Base-by-base conservation (phyloP, 1,139 yeast genomes). In the Candida tropicalis region DNA sequence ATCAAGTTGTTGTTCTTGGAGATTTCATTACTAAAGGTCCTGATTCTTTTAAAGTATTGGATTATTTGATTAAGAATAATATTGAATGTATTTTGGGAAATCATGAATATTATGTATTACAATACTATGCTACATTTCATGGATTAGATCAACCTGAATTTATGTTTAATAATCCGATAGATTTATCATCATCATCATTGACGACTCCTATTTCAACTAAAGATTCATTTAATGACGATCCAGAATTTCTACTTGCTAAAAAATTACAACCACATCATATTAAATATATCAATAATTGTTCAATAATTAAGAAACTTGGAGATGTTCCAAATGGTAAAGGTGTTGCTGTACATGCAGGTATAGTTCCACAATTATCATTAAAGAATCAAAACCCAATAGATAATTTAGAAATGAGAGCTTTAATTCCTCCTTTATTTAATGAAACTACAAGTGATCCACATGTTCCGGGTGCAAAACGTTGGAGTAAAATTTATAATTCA, bases 21-120 rank as follows among this genome's bases (percentile, higher is more conserved):
- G 98, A 91, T 58, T 87, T 90, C 60, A 73, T 87, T 24, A 75
- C 91, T 44, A 91, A 90, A 60, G 98, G 98, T 0, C 85, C 87
- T 1, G 81, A 86, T 48, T 86, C 96, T 0, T 50, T 78, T 11
- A 79, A 77, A 41, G 88, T 89, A 4, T 60, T 89, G 23, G 85
- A 89, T 46, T 84, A 66, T 54, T 82, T 88, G 35, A 75, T 82
- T 37, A 66, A 75, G n/a, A 64, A 81, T 50, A 65, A 77, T 4
- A 75, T 87, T 13, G 81, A 79, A 40, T 90, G 96, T 60, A 81
- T 91, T 3, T 66, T 95, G 49, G 98, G 98, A 0, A 91, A 91
- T 66, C 97, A 91, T 62, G 98, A 91, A 59, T 74, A 82, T 53
- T 81, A 79, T 49, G 75, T 84, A 13, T 56, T 87, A 50, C 73